Base-by-base conservation (phyloP, 768 basidiomycete species). In the Suillus occidentalis region DNA sequence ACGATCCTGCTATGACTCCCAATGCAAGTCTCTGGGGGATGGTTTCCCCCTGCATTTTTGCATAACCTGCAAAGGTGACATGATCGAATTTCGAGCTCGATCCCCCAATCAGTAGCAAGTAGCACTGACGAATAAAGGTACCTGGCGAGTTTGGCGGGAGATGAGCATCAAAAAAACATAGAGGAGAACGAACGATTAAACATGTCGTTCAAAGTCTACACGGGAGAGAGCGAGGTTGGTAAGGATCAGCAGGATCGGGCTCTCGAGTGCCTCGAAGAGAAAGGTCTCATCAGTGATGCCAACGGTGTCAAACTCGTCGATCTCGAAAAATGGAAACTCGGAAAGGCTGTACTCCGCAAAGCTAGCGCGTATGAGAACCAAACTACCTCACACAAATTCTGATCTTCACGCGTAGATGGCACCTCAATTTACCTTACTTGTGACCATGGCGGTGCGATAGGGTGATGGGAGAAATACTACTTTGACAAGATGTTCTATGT, bases 401-500 rank as follows among this genome's bases (percentile, higher is more conserved):
- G 34, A 40, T 31, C 42, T 50, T 16, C 50, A 8, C 47, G 12
- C 18, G 3, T 70, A 96, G 95, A 97, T 67, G 95, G 95, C 20
- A 95, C 95, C 10, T 92, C 92, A 0, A 95, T 96, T 68, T 97
- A 97, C 76, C 85, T 97, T 61, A 95, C 94, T 10, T 94, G 97
- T 58, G 97, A 99, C 77, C 94, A 98, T 65, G 96, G 89, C 56
- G 97, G 90, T 25, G 95, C 96, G 1, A 89, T 91, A 68, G 92
- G 97, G 78, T 90, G 96, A 63, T 94, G 89, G 80, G 90, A 95
- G 70, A 89, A 93, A 73, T 95, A 95, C 84, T 87, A 92, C 65
- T 95, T 90, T 66, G 89, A 92, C 82, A 89, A 88, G 77, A 95
- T 97, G 91, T 89, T 98, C 75, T 97, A 96, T 77, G 94, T 97